Percentiles rank a stretch among this genome's conserved stretches.
These are phyloP conservation scores for Dittrichia graveolens DNA, from an alignment of 129 eudicot genomes.

Conservation along the genomic window DNA sequence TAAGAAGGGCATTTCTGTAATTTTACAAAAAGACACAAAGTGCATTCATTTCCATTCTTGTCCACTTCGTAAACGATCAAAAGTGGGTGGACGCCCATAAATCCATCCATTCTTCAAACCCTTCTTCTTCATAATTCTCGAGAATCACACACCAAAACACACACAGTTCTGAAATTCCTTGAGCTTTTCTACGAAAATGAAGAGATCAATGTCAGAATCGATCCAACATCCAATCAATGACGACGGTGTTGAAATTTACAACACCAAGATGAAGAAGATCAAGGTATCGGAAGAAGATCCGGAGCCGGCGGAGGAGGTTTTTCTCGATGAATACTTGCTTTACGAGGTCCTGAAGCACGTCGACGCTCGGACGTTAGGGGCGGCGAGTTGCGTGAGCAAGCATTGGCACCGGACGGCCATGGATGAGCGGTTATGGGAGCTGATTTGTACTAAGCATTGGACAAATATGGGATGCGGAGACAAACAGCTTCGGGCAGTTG, in stretches of 20 bases:
- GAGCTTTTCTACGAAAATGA: conserved; percentile 12
- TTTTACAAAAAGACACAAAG: neutral
- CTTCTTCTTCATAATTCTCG: conserved; percentile 13
- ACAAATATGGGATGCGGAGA: conserved; percentile 43
- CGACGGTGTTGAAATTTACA: neutral
- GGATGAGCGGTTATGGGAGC: conserved; percentile 88
- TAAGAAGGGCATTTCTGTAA: neutral
- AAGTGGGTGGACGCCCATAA: conserved; percentile 9
- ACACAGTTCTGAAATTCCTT: neutral
- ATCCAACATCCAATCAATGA: neutral
- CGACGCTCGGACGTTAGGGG: conserved; percentile 62
- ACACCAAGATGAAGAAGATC: conserved; percentile 15
- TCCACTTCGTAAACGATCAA: conserved; percentile 12
- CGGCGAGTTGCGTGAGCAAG: conserved; percentile 63
- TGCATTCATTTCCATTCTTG: conserved; percentile 14
- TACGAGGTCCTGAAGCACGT: conserved; percentile 72
- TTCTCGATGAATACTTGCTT: conserved; percentile 63
- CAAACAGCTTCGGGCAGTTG: conserved; percentile 68
- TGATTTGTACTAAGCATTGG: conserved; percentile 65
- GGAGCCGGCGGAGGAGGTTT: conserved; percentile 27
- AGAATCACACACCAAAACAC: neutral
- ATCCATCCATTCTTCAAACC: conserved; percentile 3
- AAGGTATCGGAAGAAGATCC: conserved; percentile 16
- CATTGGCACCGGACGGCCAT: conserved; percentile 63
- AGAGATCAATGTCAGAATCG: conserved; percentile 7